Conservation (phyloP, 1,139 yeast genomes). For the Meyerozyma carpophila region DNA sequence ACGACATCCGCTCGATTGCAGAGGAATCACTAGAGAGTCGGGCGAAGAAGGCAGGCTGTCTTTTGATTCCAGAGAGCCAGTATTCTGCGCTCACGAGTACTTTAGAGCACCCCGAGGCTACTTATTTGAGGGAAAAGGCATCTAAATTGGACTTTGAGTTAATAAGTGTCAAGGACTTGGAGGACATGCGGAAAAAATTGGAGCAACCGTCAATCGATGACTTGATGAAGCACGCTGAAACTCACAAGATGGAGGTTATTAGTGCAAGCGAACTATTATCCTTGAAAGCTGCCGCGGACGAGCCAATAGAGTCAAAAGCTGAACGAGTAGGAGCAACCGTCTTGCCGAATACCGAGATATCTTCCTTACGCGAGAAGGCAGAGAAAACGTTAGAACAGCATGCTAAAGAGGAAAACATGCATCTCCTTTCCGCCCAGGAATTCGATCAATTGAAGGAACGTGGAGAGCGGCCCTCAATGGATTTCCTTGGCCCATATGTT, state of each 20-base stretch:
- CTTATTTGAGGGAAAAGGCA: not conserved
- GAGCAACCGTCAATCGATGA: not conserved
- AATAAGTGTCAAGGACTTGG: not conserved
- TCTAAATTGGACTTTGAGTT: not conserved
- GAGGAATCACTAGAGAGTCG: not conserved
- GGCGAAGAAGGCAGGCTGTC: not conserved
- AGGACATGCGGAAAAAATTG: not conserved
- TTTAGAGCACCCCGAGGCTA: not conserved
- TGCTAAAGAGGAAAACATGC: slow-evolving; percentile 4
- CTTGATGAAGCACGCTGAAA: not conserved
- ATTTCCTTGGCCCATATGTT: not conserved
- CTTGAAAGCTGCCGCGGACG: not conserved
- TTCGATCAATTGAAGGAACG: slow-evolving; percentile 5
- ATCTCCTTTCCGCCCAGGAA: slow-evolving; percentile 5
- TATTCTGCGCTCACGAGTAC: slow-evolving; percentile 1
- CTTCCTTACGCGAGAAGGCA: slow-evolving; percentile 8
- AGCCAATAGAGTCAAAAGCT: not conserved
- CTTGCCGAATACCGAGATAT: not conserved
- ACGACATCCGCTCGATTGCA: slow-evolving; percentile 1
- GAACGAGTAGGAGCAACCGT: not conserved
- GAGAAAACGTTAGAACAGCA: slow-evolving; percentile 10
- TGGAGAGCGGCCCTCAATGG: slow-evolving; percentile 8
- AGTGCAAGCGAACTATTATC: not conserved
- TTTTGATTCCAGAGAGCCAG: not conserved
- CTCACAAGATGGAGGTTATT: not conserved